Percentiles rank a stretch among this genome's conserved stretches.
phyloP scores from a whole-genome alignment of 371 early-diverging fungal species.

The Apophysomyces variabilis region DNA sequence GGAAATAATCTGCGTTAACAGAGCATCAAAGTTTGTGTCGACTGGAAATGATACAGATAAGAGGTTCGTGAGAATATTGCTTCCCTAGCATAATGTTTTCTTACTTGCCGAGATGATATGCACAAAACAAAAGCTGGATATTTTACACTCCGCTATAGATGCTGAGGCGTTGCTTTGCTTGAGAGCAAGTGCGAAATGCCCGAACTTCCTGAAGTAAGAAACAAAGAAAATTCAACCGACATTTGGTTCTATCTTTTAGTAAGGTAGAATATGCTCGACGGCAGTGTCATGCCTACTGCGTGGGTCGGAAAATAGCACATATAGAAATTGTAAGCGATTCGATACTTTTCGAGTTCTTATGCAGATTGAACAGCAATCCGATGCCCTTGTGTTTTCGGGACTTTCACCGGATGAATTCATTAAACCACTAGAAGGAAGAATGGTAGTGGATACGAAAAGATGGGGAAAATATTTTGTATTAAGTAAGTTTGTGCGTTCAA shows the following conservation, averaged over 20 bases:
- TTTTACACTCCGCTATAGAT: no score
- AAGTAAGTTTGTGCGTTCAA: slow-evolving; percentile 23
- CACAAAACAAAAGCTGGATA: no score
- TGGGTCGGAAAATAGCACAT: slow-evolving; percentile 43
- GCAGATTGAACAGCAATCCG: slow-evolving; percentile 17
- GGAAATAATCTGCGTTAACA: no score
- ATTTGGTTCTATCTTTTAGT: neutral
- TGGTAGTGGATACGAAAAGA: slow-evolving; percentile 55
- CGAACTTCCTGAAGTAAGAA: slow-evolving; percentile 39
- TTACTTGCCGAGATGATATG: no score
- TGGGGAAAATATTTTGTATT: slow-evolving; percentile 65
- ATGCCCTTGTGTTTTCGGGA: slow-evolving; percentile 36
- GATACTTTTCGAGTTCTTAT: neutral
- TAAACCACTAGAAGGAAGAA: slow-evolving; percentile 34
- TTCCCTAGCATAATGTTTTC: no score
- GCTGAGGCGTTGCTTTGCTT: no score
- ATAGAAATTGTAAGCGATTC: slow-evolving; percentile 38
- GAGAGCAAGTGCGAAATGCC: slow-evolving; percentile 24
- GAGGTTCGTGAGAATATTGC: no score
- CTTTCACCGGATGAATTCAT: slow-evolving; percentile 33
- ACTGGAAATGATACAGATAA: no score
- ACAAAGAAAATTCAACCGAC: neutral
- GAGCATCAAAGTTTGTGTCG: no score
- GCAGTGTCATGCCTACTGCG: slow-evolving; percentile 40
- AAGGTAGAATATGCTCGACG: slow-evolving; percentile 49